Conservation (phyloP, 2,329 filamentous ascomycete genomes). For the Penicillium aurantiogriseum region DNA sequence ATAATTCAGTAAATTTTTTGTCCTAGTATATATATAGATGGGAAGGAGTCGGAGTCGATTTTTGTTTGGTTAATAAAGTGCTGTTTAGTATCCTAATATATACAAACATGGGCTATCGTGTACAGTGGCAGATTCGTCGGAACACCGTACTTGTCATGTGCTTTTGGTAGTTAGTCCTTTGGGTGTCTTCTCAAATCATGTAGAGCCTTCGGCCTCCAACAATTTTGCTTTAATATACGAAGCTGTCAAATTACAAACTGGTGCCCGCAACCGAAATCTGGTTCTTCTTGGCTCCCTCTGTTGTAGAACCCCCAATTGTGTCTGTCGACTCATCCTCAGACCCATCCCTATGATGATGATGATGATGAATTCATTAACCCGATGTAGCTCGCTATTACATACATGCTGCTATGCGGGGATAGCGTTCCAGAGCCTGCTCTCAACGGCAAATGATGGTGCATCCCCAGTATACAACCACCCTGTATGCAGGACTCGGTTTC, state of each 20-base stretch:
- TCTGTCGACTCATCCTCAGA: background rate
- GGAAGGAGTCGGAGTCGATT: background rate
- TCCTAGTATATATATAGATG: background rate
- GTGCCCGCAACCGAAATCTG: background rate
- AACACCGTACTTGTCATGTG: too few species aligned
- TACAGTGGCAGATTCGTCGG: background rate
- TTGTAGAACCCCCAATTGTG: background rate
- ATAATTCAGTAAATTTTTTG: background rate
- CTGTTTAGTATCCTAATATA: background rate
- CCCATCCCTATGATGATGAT: background rate
- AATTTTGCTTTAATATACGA: background rate
- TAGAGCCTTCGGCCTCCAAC: background rate
- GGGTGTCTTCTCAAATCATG: background rate
- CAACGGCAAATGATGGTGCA: too few species aligned
- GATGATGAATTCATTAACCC: background rate
- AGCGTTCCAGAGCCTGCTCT: too few species aligned
- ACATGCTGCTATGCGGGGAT: background rate
- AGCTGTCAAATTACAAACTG: background rate
- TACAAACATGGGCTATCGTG: background rate
- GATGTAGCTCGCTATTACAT: background rate
- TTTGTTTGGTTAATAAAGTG: background rate
- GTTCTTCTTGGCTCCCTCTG: background rate
- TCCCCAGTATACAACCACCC: too few species aligned
- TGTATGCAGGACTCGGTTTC: too few species aligned
- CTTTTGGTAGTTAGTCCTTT: too few species aligned